Evolutionary conservation across 805 yeast genomes (phyloP), one percentile per base, ranked within the genome.

Genomic region (Candida maltosa): DNA sequence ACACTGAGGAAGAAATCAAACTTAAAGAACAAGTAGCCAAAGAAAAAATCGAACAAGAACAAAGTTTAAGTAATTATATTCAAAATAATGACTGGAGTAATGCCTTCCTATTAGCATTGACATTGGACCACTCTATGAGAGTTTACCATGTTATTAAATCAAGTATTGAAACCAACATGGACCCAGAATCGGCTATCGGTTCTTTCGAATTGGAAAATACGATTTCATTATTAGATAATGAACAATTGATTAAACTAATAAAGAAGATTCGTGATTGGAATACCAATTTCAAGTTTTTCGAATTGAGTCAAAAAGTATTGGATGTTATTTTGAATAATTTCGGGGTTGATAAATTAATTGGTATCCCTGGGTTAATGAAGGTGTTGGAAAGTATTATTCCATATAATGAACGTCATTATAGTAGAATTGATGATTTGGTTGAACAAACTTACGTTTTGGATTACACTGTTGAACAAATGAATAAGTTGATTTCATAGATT

Each of bases 211-310:
- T 93, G 30, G 96, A 88, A 48, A 54, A 65, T 11, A 75, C 82
- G 8, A 73, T 93, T 27, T 64, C 72, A 4, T 56, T 59, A 9
- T 69, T 93, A 37, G 73, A 66, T 17, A 65, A 75, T 22, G 83
- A 78, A 2, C 85, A 83, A 49, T 58, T 89, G 16, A 47, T 72
- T 27, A 53, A 66, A 9, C 57, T 93, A 16, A 73, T 93, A 56
- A 76, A 76, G 51, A 80, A 95, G 49, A 70, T 89, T 15, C 76
- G 97, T 48, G 95, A 87, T 54, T 93, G 99, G 99, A 93, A 93
- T 56, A 82, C 94, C 29, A 91, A 87, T 57, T 83, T 86, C 35
- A 78, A 79, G 51, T 80, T 87, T 24, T 86, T 86, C 51, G 78
- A 75, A 34, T 75, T 87, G 37, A 85, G 96, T 9, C 98, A 91